A percentile compares a stretch with the other conserved stretches of the same genome.
These are phyloP conservation scores for Lunasporangiospora selenospora DNA, from an alignment of 192 early-diverging fungal species.

Conservation along the genomic window DNA sequence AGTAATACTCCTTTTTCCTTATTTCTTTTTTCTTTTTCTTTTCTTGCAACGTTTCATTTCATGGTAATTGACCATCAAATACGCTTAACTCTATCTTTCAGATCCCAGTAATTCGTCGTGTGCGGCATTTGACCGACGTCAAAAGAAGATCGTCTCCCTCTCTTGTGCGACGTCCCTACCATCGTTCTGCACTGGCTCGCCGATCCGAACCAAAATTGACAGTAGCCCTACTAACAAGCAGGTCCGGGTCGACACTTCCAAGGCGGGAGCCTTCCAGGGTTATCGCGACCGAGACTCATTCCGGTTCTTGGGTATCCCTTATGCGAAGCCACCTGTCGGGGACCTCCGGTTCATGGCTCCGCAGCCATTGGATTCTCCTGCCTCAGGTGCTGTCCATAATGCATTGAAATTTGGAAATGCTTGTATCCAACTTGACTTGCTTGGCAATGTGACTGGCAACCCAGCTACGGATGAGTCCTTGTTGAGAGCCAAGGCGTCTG, in stretches of 20 bases:
- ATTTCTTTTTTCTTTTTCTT: too few species aligned
- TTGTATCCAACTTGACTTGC: conserved; percentile 10
- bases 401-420: conserved; percentile 13
- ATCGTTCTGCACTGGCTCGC: conserved; percentile 7
- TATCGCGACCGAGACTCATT: conserved; percentile 35
- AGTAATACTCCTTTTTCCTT: too few species aligned
- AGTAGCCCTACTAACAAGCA: neutral
- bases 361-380: neutral
- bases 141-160: neutral
- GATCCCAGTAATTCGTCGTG: too few species aligned
- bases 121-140: conserved; percentile 3
- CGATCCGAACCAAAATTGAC: neutral
- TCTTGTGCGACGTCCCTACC: conserved; percentile 2
- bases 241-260: conserved; percentile 16
- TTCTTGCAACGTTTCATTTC: too few species aligned
- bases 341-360: conserved; percentile 20
- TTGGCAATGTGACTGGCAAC: neutral
- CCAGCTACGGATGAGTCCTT: neutral
- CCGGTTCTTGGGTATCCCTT: conserved; percentile 39
- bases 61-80: too few species aligned
- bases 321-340: conserved; percentile 25
- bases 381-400: neutral
- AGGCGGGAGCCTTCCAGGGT: conserved; percentile 14
- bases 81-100: too few species aligned
- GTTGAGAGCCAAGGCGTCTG: conserved; percentile 9